Base-by-base conservation (phyloP, 2,329 filamentous ascomycete genomes). In the Aspergillus carbonarius region DNA sequence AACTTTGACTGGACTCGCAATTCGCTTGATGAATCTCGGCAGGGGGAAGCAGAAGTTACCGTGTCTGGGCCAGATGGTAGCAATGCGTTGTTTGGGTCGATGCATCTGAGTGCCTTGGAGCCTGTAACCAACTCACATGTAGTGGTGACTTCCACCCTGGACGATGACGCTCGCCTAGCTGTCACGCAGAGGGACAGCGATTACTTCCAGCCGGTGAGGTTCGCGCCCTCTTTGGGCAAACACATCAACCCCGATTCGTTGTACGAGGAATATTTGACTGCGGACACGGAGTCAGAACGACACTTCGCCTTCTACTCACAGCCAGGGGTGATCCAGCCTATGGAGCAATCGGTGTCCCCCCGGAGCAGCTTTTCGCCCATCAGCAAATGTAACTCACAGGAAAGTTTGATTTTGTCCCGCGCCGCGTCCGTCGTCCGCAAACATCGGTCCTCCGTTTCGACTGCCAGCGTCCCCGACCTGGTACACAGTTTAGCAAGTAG, bases 341-440 rank as follows among this genome's bases (percentile, higher is more conserved):
- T 76, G 25, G 72, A 74, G 32, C 69, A 72, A 49, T 64, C 69
- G n/a, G 64, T 70, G 52, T 78, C 76, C 37, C 72, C 74, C 3
- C 78, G 80, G 25, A 82, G 78, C 66, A 82, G 81, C 63, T 78
- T 76, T 57, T 79, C 81, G 2, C 79, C 79, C 13, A 79, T 82
- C 53, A 84, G 82, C 75, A 83, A 83, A 61, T 81, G 80, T 63
- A 83, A 81, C 67, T 85, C 82, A 5, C 82, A 84, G 58, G 82
- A 85, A 66, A 84, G 82, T 67, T 79, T 83, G 61, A 77, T 83
- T 40, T 72, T 82, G 54, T 83, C 82, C 6, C 77, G 77, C 40
- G 76, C 78, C 8, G 76, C 77, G n/a, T 80, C 78, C 0, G 74
- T 79, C 56, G 75, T 73, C 39, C 76, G 77, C 48, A 80, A 79